Conservation (phyloP, 2,329 filamentous ascomycete genomes). For the Triangularia verruculosa region DNA sequence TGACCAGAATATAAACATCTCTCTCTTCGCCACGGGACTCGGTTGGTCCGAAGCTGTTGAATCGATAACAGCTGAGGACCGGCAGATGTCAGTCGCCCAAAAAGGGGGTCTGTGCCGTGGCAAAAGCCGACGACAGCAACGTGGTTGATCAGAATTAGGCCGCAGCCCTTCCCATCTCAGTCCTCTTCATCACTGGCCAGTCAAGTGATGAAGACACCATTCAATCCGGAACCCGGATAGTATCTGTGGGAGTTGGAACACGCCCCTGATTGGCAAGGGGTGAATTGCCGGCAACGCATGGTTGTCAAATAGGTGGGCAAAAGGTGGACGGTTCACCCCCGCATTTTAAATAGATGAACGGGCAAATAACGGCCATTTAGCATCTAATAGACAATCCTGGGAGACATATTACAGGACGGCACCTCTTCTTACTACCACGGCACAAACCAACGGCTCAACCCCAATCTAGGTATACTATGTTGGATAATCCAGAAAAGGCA, state of each 20-base stretch:
- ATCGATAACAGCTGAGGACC: not conserved
- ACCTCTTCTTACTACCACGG: not conserved
- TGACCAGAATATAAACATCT: not conserved
- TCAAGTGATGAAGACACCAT: not conserved
- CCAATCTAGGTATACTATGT: not conserved
- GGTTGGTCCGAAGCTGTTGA: not conserved
- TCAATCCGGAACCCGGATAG: constrained; percentile 1
- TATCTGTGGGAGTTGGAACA: not conserved
- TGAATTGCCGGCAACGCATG: constrained; percentile 5
- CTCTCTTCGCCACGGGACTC: constrained; percentile 1
- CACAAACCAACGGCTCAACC: not conserved
- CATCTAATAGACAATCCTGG: not conserved
- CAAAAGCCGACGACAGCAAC: constrained; percentile 8
- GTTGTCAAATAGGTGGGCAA: not conserved
- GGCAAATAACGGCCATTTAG: constrained; percentile 1
- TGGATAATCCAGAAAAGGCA: not conserved
- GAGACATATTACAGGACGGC: not conserved
- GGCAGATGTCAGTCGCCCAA: not conserved
- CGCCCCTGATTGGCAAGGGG: not conserved
- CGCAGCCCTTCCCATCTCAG: not conserved
- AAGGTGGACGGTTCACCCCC: constrained; percentile 7
- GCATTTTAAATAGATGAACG: constrained; percentile 13
- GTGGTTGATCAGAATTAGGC: not conserved
- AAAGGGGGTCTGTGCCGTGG: not conserved
- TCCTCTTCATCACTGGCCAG: not conserved